Conservation (phyloP, 257 asterid species). For the Paraleonurus japonicus region DNA sequence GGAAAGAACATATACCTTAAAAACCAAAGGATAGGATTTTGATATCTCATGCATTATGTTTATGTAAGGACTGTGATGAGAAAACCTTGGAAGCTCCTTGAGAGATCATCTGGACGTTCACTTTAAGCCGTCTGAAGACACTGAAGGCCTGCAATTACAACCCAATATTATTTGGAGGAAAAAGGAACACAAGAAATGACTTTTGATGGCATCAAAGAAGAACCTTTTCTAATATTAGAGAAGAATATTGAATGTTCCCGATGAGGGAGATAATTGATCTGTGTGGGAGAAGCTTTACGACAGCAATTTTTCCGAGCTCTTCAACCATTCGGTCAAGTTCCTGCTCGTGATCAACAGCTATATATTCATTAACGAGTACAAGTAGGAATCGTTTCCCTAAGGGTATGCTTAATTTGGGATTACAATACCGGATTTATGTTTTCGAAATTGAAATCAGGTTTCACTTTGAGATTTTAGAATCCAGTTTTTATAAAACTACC, state of each 20-base stretch:
- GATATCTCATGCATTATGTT: not conserved
- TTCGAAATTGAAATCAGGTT: too few relatives aligned
- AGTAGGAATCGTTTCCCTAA: not conserved
- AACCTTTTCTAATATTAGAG: slow-evolving; percentile 70
- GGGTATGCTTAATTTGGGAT: too few relatives aligned
- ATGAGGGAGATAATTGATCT: slow-evolving; percentile 75
- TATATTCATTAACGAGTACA: not conserved
- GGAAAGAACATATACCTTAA: not conserved
- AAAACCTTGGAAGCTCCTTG: slow-evolving; percentile 82
- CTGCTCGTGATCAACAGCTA: slow-evolving; percentile 30
- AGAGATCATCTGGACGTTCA: slow-evolving; percentile 88
- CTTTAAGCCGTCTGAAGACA: slow-evolving; percentile 46
- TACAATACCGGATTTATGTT: too few relatives aligned
- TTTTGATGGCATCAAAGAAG: not conserved
- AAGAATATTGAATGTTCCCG: slow-evolving; percentile 66
- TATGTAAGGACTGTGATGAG: not conserved
- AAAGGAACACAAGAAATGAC: not conserved
- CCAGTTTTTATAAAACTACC: too few relatives aligned
- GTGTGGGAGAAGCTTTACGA: slow-evolving; percentile 61
- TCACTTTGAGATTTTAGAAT: too few relatives aligned
- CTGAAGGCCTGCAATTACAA: slow-evolving; percentile 55
- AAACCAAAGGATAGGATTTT: not conserved
- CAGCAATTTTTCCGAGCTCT: slow-evolving; percentile 73
- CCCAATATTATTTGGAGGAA: not conserved
- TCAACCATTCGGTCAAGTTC: slow-evolving; percentile 69